A percentile compares a stretch with the other conserved stretches of the same genome.
These are phyloP conservation scores for Rhododendron ferrugineum DNA, from an alignment of 148 eudicot genomes.

Conservation along the genomic window DNA sequence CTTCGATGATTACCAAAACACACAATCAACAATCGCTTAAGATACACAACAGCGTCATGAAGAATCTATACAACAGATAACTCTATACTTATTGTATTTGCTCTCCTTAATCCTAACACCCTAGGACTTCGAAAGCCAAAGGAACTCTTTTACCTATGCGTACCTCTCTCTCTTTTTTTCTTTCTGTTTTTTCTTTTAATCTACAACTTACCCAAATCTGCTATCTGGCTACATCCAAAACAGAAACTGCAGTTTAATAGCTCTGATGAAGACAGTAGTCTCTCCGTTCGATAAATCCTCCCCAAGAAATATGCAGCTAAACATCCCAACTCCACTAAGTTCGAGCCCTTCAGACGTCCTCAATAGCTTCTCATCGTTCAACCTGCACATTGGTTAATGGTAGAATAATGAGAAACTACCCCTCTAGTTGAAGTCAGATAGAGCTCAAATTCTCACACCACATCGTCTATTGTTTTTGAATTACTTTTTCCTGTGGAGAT, in stretches of 20 bases:
- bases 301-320: not conserved
- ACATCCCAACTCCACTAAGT: not conserved
- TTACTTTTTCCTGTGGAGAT: not conserved
- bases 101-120: not conserved
- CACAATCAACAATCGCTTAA: not conserved
- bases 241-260: not conserved
- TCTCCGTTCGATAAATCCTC: not conserved
- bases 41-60: not conserved
- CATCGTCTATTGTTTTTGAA: not conserved
- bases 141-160: not conserved
- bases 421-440: not conserved
- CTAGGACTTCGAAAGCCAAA: not conserved
- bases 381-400: not conserved
- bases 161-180: not conserved
- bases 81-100: not conserved
- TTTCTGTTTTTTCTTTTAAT: not conserved
- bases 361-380: not conserved
- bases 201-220: not conserved
- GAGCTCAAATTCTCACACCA: not conserved
- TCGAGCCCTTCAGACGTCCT: not conserved
- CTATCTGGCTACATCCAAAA: not conserved
- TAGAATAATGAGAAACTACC: not conserved
- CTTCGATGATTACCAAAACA: not conserved
- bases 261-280: not conserved
- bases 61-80: slow-evolving; percentile 1